Evolutionary conservation across 352 stramenopile genomes (phyloP), one percentile per base, ranked within the genome.

Genomic region (Pythium utonaiense): DNA sequence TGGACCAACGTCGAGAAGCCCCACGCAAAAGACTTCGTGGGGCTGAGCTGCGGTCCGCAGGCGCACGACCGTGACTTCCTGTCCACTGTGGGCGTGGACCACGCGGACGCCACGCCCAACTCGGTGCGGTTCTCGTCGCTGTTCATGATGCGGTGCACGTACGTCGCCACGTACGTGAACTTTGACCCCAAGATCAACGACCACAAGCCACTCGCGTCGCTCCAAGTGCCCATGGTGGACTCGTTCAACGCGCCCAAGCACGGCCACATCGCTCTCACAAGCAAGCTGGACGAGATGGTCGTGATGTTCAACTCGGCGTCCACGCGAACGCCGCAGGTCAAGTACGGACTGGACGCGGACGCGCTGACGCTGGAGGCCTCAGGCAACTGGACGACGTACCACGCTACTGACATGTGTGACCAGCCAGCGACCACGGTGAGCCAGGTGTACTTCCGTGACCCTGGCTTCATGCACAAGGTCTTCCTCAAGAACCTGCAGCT

Each of bases 241-340:
- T 70, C 70, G 12, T 85, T 88, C 24, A 68, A 72, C 38, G 62
- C 72, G 0, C 80, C 82, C 9, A 88, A 89, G 57, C 82, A 91
- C 19, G 82, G 82, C n/a, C 79, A 89, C 55, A 80, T 91, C 52
- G 71, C 79, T 1, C 66, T 91, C 40, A 88, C 77, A 14, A 67
- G 70, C 17, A 21, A 69, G 27, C 33, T 75, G 2, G 69, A 90
- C 36, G 75, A 89, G 60, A 90, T 90, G 80, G 84, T 78, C 17
- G 72, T 90, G 49, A 87, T 89, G 75, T 89, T 86, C 64, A 92
- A 89, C 57, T 89, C 82, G 41, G 82, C 71, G 13, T 91, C 80
- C 25, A 34, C 64, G 1, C 69, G 76, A 51, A 88, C 64, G 24
- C 80, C 80, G 9, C 44, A 60, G 22, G 80, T 86, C 33, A 79